Percentiles rank a stretch among this genome's conserved stretches.
Conservation (phyloP, 352 stramenopile genomes). For the Pythium aquatile region DNA sequence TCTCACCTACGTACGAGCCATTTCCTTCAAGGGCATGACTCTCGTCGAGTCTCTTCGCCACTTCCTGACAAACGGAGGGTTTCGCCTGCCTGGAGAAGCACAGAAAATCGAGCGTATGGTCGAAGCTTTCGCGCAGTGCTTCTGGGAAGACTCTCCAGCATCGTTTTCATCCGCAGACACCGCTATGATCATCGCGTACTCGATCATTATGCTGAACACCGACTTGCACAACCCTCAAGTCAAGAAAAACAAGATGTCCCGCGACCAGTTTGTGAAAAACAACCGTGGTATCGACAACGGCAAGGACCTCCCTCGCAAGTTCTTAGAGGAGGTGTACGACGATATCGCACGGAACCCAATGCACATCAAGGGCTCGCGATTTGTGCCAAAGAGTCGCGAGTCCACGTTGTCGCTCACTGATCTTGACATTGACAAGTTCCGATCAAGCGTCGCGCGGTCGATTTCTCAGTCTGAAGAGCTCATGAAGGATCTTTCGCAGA, state of each 20-base stretch:
- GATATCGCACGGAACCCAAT: conserved; percentile 93
- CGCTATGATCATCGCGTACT: conserved; percentile 90
- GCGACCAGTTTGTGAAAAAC: conserved; percentile 97
- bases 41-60: conserved; percentile 95
- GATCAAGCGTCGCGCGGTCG: conserved; percentile 57
- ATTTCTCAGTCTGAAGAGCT: conserved; percentile 82
- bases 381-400: conserved; percentile 53
- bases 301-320: conserved; percentile 88
- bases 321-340: conserved; percentile 96
- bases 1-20: conserved; percentile 94
- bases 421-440: conserved; percentile 80
- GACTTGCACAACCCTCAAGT: conserved; percentile 90
- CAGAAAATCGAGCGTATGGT: conserved; percentile 99
- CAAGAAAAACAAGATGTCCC: conserved; percentile 96
- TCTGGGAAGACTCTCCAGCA: conserved; percentile 92
- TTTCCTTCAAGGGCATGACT: conserved; percentile 97
- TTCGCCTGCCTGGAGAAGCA: conserved; percentile 95
- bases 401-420: conserved; percentile 41
- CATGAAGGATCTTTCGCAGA: conserved; percentile 79
- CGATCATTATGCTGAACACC: conserved; percentile 91
- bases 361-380: conserved; percentile 78
- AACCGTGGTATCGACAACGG: conserved; percentile 92
- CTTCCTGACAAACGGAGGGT: conserved; percentile 97
- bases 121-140: conserved; percentile 96
- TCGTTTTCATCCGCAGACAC: conserved; percentile 81